Base-by-base conservation (phyloP, 1,284 basidiomycete species). In the Amylostereum areolatum region DNA sequence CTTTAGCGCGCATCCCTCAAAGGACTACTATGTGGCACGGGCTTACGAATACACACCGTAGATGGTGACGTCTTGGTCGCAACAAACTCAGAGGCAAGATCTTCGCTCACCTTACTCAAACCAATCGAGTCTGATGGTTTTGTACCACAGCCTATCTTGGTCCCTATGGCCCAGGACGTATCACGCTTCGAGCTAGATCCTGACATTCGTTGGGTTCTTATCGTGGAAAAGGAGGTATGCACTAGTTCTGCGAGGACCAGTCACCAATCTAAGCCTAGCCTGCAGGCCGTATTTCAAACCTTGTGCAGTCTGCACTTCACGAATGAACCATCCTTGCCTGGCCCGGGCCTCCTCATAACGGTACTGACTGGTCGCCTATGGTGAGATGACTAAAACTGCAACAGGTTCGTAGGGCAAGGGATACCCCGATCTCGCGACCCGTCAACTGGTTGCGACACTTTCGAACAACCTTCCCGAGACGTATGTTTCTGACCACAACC, bases 161-260 rank as follows among this genome's bases (percentile, higher is more conserved):
- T 96, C 50, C 92, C 92, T 2, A 74, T 77, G 0, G 75, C 77
- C 25, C 88, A 91, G 60, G 79, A 83, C 41, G 85, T 96, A 37
- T 64, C 70, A 6, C 68, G 69, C 0, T 76, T 93, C 52, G 68
- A 76, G 24, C 60, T 86, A 0, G 62, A 71, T 1, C 66, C 75
- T 5, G 66, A 73, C 37, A 59, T 92, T 4, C 57, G 73, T 1
- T 97, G 90, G 87, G 77, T 96, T 4, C 72, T 97, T 12, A 70
- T 97, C 1, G 78, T 97, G 9, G 94, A 97, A 66, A 97, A 97
- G 69, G 94, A 97, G 69, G 93, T 87, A 37, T 54, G 73, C 40
- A 11, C 31, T 37, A 10, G 24, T 5, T 18, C 32, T 39, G 4
- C 18, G 4, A 24, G 43, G 3, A 8, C n/a, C 12, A 12, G 5